These are phyloP conservation scores for Camptophora hylomeconis DNA, from an alignment of 2,329 filamentous ascomycete species.

Conservation along the genomic window DNA sequence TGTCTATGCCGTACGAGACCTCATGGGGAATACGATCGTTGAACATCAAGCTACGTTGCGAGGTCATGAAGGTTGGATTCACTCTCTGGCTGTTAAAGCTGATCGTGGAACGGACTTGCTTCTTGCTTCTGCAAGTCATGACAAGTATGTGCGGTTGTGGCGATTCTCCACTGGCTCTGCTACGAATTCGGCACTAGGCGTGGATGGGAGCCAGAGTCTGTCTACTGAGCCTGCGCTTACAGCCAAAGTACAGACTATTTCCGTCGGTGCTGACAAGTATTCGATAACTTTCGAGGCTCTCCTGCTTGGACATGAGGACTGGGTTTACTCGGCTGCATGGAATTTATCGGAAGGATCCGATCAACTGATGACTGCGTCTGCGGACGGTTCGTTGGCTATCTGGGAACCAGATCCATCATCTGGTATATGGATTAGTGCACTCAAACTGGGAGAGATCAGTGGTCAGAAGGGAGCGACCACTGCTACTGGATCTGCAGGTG, in stretches of 20 bases:
- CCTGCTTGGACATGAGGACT: constrained; percentile 90
- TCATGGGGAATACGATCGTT: constrained; percentile 39
- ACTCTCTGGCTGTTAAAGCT: constrained; percentile 64
- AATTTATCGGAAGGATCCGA: constrained; percentile 41
- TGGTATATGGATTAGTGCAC: constrained; percentile 80
- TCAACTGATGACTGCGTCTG: constrained; percentile 76
- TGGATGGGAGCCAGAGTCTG: constrained; percentile 24
- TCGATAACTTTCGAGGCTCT: constrained; percentile 87
- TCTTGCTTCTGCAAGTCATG: constrained; percentile 86
- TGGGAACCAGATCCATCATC: constrained; percentile 78
- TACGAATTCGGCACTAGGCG: background rate
- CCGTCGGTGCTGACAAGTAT: constrained; percentile 48
- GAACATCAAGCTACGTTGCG: constrained; percentile 61
- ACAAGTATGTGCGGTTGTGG: constrained; percentile 95
- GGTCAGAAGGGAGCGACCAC: constrained; percentile 91
- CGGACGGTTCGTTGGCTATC: constrained; percentile 85
- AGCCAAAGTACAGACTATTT: constrained; percentile 77
- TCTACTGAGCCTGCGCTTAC: constrained; percentile 44
- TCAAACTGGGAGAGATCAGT: constrained; percentile 84
- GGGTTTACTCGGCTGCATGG: constrained; percentile 89
- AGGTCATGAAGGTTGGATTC: constrained; percentile 91
- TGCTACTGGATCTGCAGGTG: constrained; percentile 87
- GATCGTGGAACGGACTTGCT: constrained; percentile 60
- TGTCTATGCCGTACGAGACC: constrained; percentile 51
- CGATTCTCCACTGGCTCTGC: constrained; percentile 57